Evolutionary conservation across 257 asterid species (phyloP).

Genomic region (Coffea canephora): DNA sequence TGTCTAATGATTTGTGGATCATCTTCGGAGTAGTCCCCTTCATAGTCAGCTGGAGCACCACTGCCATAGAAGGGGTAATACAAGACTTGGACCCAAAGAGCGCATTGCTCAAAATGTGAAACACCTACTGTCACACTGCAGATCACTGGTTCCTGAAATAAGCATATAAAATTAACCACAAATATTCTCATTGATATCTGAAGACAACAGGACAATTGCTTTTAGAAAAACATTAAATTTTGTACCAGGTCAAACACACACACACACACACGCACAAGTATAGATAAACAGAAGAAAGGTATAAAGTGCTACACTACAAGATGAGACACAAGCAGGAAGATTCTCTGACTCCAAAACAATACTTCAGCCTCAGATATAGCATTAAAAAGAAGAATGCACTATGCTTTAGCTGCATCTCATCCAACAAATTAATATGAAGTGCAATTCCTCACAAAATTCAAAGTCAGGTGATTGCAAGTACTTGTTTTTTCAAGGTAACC

Average conservation of each 20-base stretch:
- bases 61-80: constrained; percentile 75
- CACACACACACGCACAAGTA: background rate
- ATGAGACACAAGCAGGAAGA: background rate
- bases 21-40: constrained; percentile 66
- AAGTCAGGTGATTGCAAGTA: background rate
- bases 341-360: background rate
- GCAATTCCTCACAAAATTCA: background rate
- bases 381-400: background rate
- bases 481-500: too few relatives aligned
- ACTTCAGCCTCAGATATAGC: background rate
- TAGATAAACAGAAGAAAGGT: background rate
- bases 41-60: constrained; percentile 60
- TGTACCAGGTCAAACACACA: background rate
- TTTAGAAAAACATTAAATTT: too few relatives aligned
- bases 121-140: constrained; percentile 89
- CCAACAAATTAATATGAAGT: background rate
- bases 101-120: constrained; percentile 82
- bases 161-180: background rate
- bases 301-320: background rate
- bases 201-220: background rate
- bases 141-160: constrained; percentile 68
- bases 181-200: background rate
- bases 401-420: background rate
- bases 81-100: constrained; percentile 85
- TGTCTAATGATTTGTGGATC: constrained; percentile 60